Base-by-base conservation (phyloP, 1,139 yeast genomes). In the Suhomyces choctaworum region DNA sequence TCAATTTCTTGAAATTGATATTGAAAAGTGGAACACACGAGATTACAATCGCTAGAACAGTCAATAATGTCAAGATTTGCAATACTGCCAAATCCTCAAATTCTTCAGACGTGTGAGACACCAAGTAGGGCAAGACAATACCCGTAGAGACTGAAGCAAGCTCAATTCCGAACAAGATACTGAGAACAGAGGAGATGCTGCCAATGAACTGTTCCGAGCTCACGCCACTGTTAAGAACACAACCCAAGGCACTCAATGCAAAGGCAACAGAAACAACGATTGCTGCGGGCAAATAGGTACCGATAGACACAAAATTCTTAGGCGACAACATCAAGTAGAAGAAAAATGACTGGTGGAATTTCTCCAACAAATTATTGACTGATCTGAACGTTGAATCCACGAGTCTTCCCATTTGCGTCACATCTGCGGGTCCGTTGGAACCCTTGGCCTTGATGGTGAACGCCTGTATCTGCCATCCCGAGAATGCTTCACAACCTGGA, bases 401-500 rank as follows among this genome's bases (percentile, higher is more conserved):
- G 4, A 90, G 73, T 56, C 98, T 75, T 4, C 98, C 98, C 58
- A 87, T 82, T 21, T 94, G 89, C 0, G 97, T 92, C 33, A 92
- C 80, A 62, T 92, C 97, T 31, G 71, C 71, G 3, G 75, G 73
- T 1, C 85, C 86, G 4, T 55, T 52, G 1, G 65, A 66, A 7
- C 59, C 59, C 20, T 61, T 62, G 0, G 95, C 97, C 37, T 75
- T 75, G 25, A 94, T 58, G 1, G 97, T 87, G 22, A 92, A 62
- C 0, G 97, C 84, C 59, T 92, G 97, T 39, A 94, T 86, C 57
- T 94, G 85, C 96, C 96, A 92, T 2, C 97, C 97, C 33, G 95
- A 83, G 56, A 92, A 92, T 9, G 90, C 88, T 55, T 90, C 97
- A 47, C 89, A 81, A 3, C 97, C 96, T 32, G 78, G 71, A 1